Evolutionary conservation across 1,284 basidiomycete species (phyloP), one percentile per base, ranked within the genome.

Genomic region (Amylostereum chailletii): DNA sequence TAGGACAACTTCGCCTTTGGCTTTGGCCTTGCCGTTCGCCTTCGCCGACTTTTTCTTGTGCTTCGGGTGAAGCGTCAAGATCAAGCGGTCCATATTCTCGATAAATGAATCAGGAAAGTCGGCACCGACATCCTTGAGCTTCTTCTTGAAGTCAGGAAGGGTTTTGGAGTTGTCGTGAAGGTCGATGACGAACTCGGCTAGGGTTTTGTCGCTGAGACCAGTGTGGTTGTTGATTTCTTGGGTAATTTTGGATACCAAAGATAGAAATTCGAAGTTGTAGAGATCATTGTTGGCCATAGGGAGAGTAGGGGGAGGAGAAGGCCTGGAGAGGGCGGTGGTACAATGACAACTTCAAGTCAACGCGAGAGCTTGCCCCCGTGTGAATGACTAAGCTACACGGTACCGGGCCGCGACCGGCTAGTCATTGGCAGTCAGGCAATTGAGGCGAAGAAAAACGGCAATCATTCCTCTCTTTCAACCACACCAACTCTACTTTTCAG

Each of bases 141-240:
- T 89, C 44, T 68, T 61, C 68, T 93, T 90, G 79, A 99, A 99
- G 50, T 83, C 79, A 9, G 71, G 66, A 42, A 91, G 71, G 53
- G 80, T 81, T 58, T 78, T 88, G 61, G 88, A 87, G 58, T 90
- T 71, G 57, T 91, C 88, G 68, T 99, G 95, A 48, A 98, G 79
- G 61, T 81, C 74, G 56, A 99, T 94, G 55, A 98, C 81, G 69
- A 96, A 99, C 71, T 99, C 94, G 30, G 95, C 93, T 34, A 95
- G 76, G 8, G 87, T 87, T 63, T 94, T 94, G 75, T 97, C 94
- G 64, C 86, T 89, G 48, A 87, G 70, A 44, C 79, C 86, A 58
- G 78, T 77, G 64, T 95, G 82, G 60, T 95, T 96, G 68, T 87
- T 81, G 48, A 96, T 79, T 66, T 96, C 93, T 65, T 94, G 89